Evolutionary conservation across 2,329 filamentous ascomycete species (phyloP).

Genomic region (Neospermospora avenae): DNA sequence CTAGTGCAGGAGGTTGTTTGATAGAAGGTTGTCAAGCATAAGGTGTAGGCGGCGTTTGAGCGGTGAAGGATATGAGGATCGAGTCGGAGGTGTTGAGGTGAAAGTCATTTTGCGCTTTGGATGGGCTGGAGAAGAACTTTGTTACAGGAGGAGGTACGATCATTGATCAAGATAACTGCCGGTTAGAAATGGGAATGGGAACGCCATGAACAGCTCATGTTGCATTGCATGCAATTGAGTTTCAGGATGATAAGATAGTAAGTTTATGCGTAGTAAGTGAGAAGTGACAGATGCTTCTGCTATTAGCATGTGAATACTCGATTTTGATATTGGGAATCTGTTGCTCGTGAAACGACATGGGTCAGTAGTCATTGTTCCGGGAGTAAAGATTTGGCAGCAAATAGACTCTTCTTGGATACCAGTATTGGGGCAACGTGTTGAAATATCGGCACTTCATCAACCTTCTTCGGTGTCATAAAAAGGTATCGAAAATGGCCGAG

Average conservation of each 20-base stretch:
- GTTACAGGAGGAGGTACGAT: neutral
- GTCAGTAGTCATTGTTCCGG: too few species aligned
- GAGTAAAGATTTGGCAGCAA: too few species aligned
- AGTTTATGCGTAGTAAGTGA: neutral
- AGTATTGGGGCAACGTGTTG: too few species aligned
- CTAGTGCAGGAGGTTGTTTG: neutral
- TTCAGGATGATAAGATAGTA: conserved; percentile 8
- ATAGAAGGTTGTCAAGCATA: neutral
- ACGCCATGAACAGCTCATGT: conserved; percentile 9
- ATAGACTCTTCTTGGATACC: too few species aligned
- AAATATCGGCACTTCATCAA: too few species aligned
- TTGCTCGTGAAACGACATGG: neutral
- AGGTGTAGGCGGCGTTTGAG: neutral
- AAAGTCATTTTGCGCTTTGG: neutral
- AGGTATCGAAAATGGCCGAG: too few species aligned
- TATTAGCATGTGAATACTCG: neutral
- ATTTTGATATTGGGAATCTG: neutral
- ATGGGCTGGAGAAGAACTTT: neutral
- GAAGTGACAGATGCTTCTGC: neutral
- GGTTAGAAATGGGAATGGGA: neutral
- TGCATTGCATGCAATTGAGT: conserved; percentile 9
- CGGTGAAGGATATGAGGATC: neutral
- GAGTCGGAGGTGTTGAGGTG: neutral
- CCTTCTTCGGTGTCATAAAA: too few species aligned
- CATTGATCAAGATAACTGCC: neutral